phyloP scores from a whole-genome alignment of 176 grass and related monocot genomes.

The Paspalum vaginatum region DNA sequence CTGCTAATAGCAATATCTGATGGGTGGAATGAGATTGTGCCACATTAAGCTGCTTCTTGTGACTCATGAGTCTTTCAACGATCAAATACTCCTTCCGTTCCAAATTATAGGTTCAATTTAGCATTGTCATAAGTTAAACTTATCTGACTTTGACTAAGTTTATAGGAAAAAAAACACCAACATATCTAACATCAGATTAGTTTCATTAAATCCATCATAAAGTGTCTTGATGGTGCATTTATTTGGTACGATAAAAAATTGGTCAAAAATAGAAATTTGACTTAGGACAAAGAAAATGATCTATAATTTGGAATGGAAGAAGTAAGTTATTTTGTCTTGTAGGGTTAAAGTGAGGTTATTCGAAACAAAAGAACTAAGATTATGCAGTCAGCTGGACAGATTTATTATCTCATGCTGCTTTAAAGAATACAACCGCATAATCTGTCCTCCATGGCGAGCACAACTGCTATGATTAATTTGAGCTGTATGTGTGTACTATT shows the following conservation, averaged over 20 bases:
- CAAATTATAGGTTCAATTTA: too few species aligned
- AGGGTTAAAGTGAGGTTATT: neutral
- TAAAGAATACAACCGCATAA: neutral
- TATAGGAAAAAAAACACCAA: too few species aligned
- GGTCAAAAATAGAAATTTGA: too few species aligned
- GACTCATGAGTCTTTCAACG: neutral
- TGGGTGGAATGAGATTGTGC: conserved; percentile 1
- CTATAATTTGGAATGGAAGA: too few species aligned
- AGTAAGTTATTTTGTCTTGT: neutral
- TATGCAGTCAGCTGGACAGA: neutral
- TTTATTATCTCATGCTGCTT: neutral
- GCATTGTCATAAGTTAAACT: too few species aligned
- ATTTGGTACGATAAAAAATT: too few species aligned
- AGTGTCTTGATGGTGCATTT: too few species aligned
- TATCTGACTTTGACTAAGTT: too few species aligned
- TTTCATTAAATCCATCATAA: too few species aligned
- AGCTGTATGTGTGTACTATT: neutral
- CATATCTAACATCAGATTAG: too few species aligned
- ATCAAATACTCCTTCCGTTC: neutral
- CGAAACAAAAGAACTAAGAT: neutral
- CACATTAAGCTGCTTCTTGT: neutral
- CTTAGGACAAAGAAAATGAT: too few species aligned
- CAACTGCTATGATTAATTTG: conserved; percentile 22
- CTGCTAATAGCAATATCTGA: conserved; percentile 5
- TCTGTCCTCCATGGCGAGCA: neutral